Percentiles rank a stretch among this genome's conserved stretches.
Evolutionary conservation across 2,329 filamentous ascomycete genomes (phyloP).

Genomic region (Gremmenia infestans): DNA sequence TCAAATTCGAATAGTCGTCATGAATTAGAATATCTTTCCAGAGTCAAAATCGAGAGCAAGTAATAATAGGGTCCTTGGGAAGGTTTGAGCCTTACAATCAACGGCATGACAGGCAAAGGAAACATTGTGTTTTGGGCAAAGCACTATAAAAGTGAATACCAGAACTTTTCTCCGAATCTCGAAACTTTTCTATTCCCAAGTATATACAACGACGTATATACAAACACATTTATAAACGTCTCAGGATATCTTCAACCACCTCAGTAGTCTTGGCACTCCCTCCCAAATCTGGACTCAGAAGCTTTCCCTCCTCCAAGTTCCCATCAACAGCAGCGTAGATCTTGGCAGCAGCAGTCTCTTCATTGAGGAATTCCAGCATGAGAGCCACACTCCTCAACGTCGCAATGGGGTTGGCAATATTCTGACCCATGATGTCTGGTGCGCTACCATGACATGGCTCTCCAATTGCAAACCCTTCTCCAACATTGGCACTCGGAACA

Average conservation of each 20-base stretch:
- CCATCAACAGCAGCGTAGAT: conserved; percentile 92
- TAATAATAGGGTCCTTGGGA: too few species aligned
- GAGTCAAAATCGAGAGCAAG: too few species aligned
- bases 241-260: conserved; percentile 82
- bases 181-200: background rate
- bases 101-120: too few species aligned
- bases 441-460: conserved; percentile 97
- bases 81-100: too few species aligned
- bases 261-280: conserved; percentile 81
- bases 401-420: conserved; percentile 94
- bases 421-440: conserved; percentile 88
- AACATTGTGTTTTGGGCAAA: background rate
- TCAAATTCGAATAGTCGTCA: too few species aligned
- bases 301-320: conserved; percentile 76
- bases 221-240: conserved; percentile 56
- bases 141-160: background rate
- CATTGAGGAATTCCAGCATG: conserved; percentile 93
- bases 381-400: conserved; percentile 85
- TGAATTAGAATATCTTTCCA: too few species aligned
- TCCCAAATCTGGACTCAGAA: conserved; percentile 85
- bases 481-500: conserved; percentile 92
- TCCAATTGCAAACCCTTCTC: conserved; percentile 89
- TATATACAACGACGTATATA: conserved; percentile 7
- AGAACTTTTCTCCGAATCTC: background rate
- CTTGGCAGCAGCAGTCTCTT: conserved; percentile 78